Conservation (phyloP, 2,329 filamentous ascomycete genomes). For the Cladophialophora immunda region DNA sequence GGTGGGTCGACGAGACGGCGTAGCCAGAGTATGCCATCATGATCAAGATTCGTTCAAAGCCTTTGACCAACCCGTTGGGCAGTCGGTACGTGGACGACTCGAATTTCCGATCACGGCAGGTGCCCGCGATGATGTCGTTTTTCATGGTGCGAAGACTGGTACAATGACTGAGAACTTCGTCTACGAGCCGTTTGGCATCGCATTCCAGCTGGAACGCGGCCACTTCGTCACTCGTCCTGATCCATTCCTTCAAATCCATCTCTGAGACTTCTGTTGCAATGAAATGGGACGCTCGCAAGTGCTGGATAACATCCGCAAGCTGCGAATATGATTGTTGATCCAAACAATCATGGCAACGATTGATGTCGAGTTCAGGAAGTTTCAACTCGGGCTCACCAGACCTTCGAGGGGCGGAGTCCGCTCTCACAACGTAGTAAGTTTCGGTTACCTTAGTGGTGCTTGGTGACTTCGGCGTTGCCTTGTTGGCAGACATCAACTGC, state of each 20-base stretch:
- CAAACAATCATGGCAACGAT: not conserved
- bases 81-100: conserved; percentile 1
- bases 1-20: not conserved
- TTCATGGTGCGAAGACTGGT: conserved; percentile 4
- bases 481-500: not conserved
- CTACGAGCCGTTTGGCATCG: conserved; percentile 4
- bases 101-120: conserved; percentile 4
- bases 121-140: conserved; percentile 10
- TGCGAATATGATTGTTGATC: not conserved
- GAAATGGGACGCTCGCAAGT: not conserved
- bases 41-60: conserved; percentile 9
- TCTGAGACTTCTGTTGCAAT: not conserved
- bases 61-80: conserved; percentile 10
- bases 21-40: conserved; percentile 15
- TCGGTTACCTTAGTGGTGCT: not conserved
- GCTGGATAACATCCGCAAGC: not conserved
- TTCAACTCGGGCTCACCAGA: not conserved
- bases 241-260: not conserved
- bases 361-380: not conserved
- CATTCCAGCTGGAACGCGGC: conserved; percentile 3
- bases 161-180: conserved; percentile 6
- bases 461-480: too few relatives aligned
- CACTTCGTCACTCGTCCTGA: not conserved
- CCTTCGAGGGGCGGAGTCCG: not conserved
- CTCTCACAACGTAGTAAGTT: conserved; percentile 2